Base-by-base conservation (phyloP, 805 yeast species). In the Ogataea kodamae region DNA sequence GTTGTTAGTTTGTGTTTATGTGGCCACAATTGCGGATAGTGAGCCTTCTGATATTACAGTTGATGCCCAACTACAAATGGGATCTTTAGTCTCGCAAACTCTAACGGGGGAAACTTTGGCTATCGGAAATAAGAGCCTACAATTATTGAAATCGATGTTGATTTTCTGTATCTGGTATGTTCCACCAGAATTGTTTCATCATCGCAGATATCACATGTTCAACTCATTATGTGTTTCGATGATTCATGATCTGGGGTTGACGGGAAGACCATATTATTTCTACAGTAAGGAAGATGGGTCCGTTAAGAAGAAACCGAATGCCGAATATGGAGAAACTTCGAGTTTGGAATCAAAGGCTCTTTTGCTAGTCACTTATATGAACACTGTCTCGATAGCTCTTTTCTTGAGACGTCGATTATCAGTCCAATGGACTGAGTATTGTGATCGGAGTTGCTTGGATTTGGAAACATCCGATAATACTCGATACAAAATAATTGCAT, bases 81-180 rank as follows among this genome's bases (percentile, higher is more conserved):
- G 81, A 50, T 67, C 70, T 42, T 65, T 70, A 35, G 74, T 81
- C 11, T 54, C 76, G 13, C 65, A 66, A 48, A 51, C 74, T 17
- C 50, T 78, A 10, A 55, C 76, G 8, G 61, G 71, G 30, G 89
- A 86, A 49, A 70, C 81, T 8, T 58, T 87, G 58, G 68, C 81
- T 6, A 65, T 72, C 16, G 95, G 96, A 12, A 68, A 74, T 35
- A 88, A 85, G 59, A 70, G 78, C 5, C 58, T 78, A 11, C 89
- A 85, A 53, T 57, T 85, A 22, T 61, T 87, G 23, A 78, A 80
- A 53, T 62, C 79, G 12, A 61, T 83, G 30, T 52, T 82, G 12
- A 49, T 84, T 5, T 62, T 82, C 33, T 71, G 82, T 16, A 57
- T 80, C 18, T 88, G 95, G 95, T 87, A 86, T 53, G 84, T 82